Evolutionary conservation across 768 basidiomycete species (phyloP).

Genomic region (Strobilomyces dryophilus): DNA sequence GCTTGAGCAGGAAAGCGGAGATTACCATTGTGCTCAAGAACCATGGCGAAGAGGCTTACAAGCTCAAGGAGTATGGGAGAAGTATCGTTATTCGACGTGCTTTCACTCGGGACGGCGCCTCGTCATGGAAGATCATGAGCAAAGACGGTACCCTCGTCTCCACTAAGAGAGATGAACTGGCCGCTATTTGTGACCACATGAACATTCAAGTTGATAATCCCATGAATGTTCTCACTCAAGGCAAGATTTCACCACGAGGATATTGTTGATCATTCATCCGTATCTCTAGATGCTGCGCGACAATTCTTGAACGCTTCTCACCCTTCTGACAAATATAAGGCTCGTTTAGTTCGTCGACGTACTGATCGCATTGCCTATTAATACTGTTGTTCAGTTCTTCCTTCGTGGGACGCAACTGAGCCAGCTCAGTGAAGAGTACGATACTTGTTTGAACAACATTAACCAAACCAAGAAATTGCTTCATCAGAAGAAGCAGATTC

Average conservation of each 20-base stretch:
- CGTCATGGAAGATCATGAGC: constrained; percentile 79
- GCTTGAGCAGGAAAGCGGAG: constrained; percentile 44
- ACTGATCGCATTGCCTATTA: neutral
- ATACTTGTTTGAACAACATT: constrained; percentile 69
- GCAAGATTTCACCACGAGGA: constrained; percentile 27
- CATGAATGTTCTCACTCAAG: constrained; percentile 91
- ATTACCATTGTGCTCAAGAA: constrained; percentile 85
- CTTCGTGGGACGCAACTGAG: constrained; percentile 88
- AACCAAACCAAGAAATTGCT: constrained; percentile 62
- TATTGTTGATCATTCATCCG: neutral
- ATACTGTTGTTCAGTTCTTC: constrained; percentile 65
- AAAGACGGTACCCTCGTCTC: constrained; percentile 64
- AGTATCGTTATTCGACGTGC: constrained; percentile 80
- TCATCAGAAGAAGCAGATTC: constrained; percentile 63
- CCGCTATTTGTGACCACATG: constrained; percentile 91
- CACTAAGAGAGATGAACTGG: constrained; percentile 78
- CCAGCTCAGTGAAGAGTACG: constrained; percentile 86
- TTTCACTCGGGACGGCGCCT: constrained; percentile 72
- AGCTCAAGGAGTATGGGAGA: constrained; percentile 79
- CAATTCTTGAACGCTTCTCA: constrained; percentile 85
- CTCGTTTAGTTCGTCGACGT: constrained; percentile 26
- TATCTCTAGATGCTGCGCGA: constrained; percentile 32
- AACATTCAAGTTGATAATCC: constrained; percentile 97
- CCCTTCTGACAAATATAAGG: constrained; percentile 86
- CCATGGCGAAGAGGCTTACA: constrained; percentile 86